Base-by-base conservation (phyloP, 2,329 filamentous ascomycete species). In the Lachnellula suecica region DNA sequence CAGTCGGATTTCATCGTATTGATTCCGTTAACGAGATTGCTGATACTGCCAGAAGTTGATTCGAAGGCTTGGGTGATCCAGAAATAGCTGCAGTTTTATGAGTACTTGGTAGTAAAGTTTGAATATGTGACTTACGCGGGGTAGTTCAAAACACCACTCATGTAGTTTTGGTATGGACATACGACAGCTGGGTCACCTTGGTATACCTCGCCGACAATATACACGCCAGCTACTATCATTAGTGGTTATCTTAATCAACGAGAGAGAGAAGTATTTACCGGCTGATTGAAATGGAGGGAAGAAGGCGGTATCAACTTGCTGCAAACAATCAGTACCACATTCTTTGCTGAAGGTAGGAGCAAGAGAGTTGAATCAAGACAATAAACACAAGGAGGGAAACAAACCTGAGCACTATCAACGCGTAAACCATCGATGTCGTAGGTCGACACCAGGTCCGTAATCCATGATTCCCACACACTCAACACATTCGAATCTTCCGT, bases 81-180 rank as follows among this genome's bases (percentile, higher is more conserved):
- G 41, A 45, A 66, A 34, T 64, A 63, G 10, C 61, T 63, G 38
- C 13, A 13, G 40, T 4, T 11, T 2, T 25, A 17, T 48, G 45
- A 44, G 31, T 5, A 2, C 17, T 35, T 6, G 31, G 31, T n/a
- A n/a, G 15, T 11, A 15, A 11, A 7, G 4, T 35, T n/a, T 17
- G n/a, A n/a, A n/a, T n/a, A n/a, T 34, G 11, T 6, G 11, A 59
- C 64, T 46, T 72, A 81, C 59, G 71, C 66, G 0, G 81, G 75
- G 58, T 84, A 87, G 69, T 87, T 84, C 54, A 87, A 68, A 25
- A 87, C 67, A 13, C 82, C 82, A n/a, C 74, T 73, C 71, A 85
- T 75, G 49, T 74, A 66, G 44, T 72, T 68, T 40, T 82, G 74
- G 61, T 83, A 86, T 9, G 74, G 75, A 19, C 74, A 82, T 76